These are phyloP conservation scores for Rhynchosporium secalis DNA, from an alignment of 2,329 filamentous ascomycete species.

Conservation along the genomic window DNA sequence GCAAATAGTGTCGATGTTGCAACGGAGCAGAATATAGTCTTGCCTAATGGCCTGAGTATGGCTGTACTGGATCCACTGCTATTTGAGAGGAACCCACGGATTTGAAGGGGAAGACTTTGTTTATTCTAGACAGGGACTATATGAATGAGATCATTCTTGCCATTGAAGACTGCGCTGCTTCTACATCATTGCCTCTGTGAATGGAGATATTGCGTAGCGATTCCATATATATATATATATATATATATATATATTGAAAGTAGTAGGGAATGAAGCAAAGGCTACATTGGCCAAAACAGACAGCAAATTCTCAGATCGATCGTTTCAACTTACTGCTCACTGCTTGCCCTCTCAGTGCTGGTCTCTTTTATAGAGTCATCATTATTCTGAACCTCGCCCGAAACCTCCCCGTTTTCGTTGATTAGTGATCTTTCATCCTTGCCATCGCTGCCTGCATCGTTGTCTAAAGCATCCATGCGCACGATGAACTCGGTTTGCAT, in stretches of 20 bases:
- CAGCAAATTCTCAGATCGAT: not conserved
- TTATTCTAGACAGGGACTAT: not conserved
- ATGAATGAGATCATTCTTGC: not conserved
- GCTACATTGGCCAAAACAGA: not conserved
- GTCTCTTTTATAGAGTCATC: not conserved
- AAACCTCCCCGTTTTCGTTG: not conserved
- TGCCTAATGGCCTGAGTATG: not conserved
- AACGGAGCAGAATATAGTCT: not conserved
- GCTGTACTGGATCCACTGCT: not conserved
- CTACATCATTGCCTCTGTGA: not conserved
- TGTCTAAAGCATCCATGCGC: slow-evolving; percentile 65
- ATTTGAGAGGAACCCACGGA: not conserved
- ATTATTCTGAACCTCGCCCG: not conserved
- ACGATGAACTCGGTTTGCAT: slow-evolving; percentile 74
- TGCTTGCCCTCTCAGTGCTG: not conserved
- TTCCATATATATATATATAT: not conserved
- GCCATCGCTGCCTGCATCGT: slow-evolving; percentile 26
- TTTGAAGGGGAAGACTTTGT: not conserved
- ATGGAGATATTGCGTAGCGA: not conserved
- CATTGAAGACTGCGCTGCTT: no score
- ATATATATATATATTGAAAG: not conserved
- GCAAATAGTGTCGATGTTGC: not conserved
- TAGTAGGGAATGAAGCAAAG: not conserved
- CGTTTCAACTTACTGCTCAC: not conserved
- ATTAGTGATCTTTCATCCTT: slow-evolving; percentile 10